These are phyloP conservation scores for Vanilla planifolia DNA, from an alignment of 106 monocot genomes.

Conservation along the genomic window DNA sequence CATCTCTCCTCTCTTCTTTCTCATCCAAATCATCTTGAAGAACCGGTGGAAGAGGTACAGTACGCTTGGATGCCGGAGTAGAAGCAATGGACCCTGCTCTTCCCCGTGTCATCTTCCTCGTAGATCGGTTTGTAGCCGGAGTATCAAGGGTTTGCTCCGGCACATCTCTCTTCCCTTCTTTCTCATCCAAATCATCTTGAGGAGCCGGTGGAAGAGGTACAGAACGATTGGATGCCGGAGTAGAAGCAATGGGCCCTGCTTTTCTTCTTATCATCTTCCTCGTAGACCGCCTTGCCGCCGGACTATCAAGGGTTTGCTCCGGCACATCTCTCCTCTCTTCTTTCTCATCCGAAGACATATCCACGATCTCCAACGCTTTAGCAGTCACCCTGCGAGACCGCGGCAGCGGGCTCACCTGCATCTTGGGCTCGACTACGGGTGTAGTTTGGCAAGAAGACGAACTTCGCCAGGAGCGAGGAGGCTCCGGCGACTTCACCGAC, in stretches of 20 bases:
- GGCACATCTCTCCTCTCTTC: not conserved
- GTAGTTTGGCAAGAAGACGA: constrained; percentile 11
- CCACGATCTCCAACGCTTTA: constrained; percentile 13
- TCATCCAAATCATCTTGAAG: not conserved
- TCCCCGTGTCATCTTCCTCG: not conserved
- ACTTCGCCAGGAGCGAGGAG: constrained; percentile 6
- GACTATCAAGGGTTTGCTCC: constrained; percentile 10
- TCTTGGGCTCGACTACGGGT: not conserved
- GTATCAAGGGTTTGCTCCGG: constrained; percentile 5
- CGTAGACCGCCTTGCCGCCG: not conserved
- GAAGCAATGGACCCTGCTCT: too few species aligned
- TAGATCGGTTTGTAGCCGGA: constrained; percentile 1
- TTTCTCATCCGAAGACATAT: not conserved
- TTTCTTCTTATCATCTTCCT: too few species aligned
- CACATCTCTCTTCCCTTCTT: not conserved
- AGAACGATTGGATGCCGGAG: too few species aligned
- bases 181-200: constrained; percentile 3
- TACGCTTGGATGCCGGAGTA: too few species aligned
- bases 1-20: not conserved
- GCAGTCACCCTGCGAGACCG: constrained; percentile 29
- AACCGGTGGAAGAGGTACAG: too few species aligned
- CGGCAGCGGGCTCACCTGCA: constrained; percentile 30
- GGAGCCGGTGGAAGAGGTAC: too few species aligned
- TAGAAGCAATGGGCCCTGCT: too few species aligned
- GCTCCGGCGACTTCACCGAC: constrained; percentile 23